Base-by-base conservation (phyloP, 495 filamentous ascomycete genomes). In the Sporormia fimetaria region DNA sequence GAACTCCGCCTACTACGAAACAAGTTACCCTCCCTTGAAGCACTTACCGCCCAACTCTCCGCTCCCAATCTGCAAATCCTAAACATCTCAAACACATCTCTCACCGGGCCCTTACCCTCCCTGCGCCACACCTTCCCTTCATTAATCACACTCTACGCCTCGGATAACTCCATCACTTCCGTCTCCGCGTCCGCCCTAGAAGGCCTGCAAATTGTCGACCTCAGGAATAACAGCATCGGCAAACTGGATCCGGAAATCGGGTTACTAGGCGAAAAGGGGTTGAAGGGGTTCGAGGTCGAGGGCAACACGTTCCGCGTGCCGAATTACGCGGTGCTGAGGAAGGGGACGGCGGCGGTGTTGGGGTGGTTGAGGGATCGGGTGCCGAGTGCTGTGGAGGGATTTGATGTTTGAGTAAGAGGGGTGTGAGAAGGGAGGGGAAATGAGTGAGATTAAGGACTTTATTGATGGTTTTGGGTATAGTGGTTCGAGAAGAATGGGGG, bases 281-380 rank as follows among this genome's bases (percentile, higher is more conserved):
- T 79, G 47, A 65, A 63, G 43, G 63, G 64, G 16, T 61, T 78
- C 11, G 74, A 85, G 31, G 78, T 93, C 12, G 76, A 72, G 15
- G 83, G 83, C 6, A 94, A 93, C 57, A 68, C 68, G 20, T 93
- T 94, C 58, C 63, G 81, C 14, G 87, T 94, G 29, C 88, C 88
- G n/a, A 69, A 81, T 27, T 86, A 78, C 70, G 83, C 81, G 37
- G 70, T 93, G 10, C 63, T 96, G 40, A 82, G 86, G 39, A 83
- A 87, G 43, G 88, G 88, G 6, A 94, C 86, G 0, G 84, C 92
- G 55, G 77, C 81, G 12, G 73, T 85, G n/a, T 65, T 94, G 50
- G 68, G 80, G 35, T 96, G 83, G 80, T 57, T 94, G 40, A 75
- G 81, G 43, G 80, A 81, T 33, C 73, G 79, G 42, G 78, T 96